These are phyloP conservation scores for Epichloe brachyelytri DNA, from an alignment of 2,329 filamentous ascomycete genomes.

Conservation along the genomic window DNA sequence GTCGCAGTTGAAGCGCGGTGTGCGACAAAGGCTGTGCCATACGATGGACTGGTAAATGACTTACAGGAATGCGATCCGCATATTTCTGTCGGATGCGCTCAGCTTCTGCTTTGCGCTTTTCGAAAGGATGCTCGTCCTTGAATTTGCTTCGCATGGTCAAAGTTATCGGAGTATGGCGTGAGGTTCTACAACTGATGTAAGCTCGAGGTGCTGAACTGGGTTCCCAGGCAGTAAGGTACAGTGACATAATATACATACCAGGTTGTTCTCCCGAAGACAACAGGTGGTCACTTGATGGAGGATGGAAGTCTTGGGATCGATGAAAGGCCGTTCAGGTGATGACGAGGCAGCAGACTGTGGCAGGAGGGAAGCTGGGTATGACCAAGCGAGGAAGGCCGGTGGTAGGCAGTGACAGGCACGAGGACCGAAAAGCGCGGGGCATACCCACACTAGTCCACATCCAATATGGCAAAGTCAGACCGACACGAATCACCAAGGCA, in stretches of 20 bases:
- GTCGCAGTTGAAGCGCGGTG: background rate
- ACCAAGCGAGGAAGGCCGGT: constrained; percentile 7
- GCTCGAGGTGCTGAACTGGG: background rate
- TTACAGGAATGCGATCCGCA: constrained; percentile 91
- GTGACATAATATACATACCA: background rate
- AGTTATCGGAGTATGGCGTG: constrained; percentile 12
- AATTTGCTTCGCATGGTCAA: constrained; percentile 92
- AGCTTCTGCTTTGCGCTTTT: constrained; percentile 99
- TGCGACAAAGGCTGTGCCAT: background rate
- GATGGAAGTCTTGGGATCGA: constrained; percentile 4
- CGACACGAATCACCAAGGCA: background rate
- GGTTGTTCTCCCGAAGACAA: background rate
- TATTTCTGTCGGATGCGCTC: constrained; percentile 99
- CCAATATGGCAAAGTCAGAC: background rate
- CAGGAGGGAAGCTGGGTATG: constrained; percentile 7
- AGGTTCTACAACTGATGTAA: background rate
- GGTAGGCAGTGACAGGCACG: constrained; percentile 9
- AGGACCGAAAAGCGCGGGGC: constrained; percentile 3
- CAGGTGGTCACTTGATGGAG: background rate
- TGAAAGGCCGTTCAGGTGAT: constrained; percentile 13
- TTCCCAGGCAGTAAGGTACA: background rate
- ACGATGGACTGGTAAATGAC: constrained; percentile 23
- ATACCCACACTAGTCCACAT: background rate
- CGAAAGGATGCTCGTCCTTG: constrained; percentile 99
- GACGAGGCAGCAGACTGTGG: constrained; percentile 10